phyloP scores from a whole-genome alignment of 495 filamentous ascomycete species.

The Penicillium malachiteum region DNA sequence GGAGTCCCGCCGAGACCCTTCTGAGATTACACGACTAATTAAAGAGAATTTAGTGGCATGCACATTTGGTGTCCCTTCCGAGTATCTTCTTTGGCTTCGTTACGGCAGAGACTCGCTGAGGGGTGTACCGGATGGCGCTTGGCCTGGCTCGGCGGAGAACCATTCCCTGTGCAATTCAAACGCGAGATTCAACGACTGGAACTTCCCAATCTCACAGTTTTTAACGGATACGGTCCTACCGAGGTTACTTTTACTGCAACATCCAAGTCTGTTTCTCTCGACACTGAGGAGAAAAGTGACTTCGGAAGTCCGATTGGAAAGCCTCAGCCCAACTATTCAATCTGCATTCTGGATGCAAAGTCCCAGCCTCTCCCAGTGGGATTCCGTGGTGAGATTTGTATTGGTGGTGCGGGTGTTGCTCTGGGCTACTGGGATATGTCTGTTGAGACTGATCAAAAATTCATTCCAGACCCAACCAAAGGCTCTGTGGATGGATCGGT shows the following conservation, averaged over 20 bases:
- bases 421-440: conserved; percentile 38
- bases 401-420: conserved; percentile 42
- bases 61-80: conserved; percentile 33
- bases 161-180: conserved; percentile 7
- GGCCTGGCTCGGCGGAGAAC: conserved; percentile 1
- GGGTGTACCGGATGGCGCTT: conserved; percentile 1
- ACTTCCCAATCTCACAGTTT: background rate
- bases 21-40: conserved; percentile 26
- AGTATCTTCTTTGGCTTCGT: conserved; percentile 28
- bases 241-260: background rate
- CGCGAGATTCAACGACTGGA: background rate
- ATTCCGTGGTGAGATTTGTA: conserved; percentile 40
- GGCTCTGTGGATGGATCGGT: background rate
- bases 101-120: conserved; percentile 10
- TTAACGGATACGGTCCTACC: background rate
- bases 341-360: conserved; percentile 44
- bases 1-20: conserved; percentile 19
- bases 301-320: conserved; percentile 21
- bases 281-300: background rate
- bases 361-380: conserved; percentile 36
- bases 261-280: background rate
- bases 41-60: conserved; percentile 22
- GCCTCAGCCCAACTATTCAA: conserved; percentile 36
- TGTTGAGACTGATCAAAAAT: conserved; percentile 28
- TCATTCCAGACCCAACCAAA: conserved; percentile 14